A percentile compares a stretch with the other conserved stretches of the same genome.
phyloP scores from a whole-genome alignment of 129 eudicot species.

The Artemisia argyi region DNA sequence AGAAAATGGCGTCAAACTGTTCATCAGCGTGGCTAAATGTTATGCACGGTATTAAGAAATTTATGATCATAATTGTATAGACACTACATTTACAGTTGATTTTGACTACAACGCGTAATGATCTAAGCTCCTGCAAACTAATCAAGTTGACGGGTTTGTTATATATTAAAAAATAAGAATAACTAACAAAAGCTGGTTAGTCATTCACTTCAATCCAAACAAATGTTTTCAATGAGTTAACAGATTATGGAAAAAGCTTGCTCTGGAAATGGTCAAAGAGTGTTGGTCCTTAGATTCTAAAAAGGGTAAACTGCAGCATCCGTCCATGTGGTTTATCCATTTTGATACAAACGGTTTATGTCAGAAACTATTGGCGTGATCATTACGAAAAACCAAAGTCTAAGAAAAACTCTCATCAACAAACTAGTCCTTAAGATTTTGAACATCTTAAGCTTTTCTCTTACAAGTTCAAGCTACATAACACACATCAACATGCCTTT shows the following conservation, averaged over 20 bases:
- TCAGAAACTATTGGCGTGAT: background rate
- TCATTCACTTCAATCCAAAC: background rate
- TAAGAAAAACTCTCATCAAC: background rate
- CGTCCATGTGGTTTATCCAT: no score
- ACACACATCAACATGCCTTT: background rate
- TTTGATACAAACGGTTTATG: background rate
- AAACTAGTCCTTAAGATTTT: background rate
- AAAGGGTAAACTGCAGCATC: no score
- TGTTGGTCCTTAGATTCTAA: background rate
- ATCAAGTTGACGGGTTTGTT: background rate
- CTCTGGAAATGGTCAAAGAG: no score
- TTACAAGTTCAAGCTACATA: background rate
- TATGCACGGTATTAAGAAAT: background rate
- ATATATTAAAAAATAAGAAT: background rate
- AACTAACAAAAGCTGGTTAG: background rate
- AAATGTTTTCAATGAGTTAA: no score
- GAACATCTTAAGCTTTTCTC: background rate
- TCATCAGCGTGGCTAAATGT: background rate
- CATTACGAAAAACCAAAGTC: background rate
- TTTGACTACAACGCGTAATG: background rate
- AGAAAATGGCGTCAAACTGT: conserved; percentile 1
- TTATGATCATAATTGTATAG: background rate
- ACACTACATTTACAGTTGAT: background rate
- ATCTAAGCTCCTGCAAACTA: background rate
- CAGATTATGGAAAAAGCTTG: background rate